A percentile compares a stretch with the other conserved stretches of the same genome.
phyloP scores from a whole-genome alignment of 1,284 basidiomycete species.

The Tilletia setariae region DNA sequence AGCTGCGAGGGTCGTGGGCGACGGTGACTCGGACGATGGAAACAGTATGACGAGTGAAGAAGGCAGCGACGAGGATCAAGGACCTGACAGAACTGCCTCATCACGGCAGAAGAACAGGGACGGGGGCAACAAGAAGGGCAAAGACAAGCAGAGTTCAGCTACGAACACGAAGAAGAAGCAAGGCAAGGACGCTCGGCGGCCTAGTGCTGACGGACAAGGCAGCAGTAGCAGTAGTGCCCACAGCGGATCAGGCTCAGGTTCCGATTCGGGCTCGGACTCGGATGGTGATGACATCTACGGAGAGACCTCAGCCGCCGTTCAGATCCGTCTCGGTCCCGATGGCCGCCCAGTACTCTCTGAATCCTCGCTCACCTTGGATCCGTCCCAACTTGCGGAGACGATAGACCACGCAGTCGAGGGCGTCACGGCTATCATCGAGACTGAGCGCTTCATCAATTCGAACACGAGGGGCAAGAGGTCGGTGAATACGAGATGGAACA shows the following conservation, averaged over 20 bases:
- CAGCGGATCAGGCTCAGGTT: neutral
- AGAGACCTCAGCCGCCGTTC: neutral
- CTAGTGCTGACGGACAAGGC: neutral
- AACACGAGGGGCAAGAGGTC: slow-evolving; percentile 61
- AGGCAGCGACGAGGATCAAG: slow-evolving; percentile 5
- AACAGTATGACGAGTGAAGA: slow-evolving; percentile 12
- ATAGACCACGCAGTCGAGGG: neutral
- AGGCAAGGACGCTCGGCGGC: neutral
- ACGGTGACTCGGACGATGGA: neutral
- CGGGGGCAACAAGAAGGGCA: neutral
- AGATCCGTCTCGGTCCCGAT: slow-evolving; percentile 14
- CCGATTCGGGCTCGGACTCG: neutral
- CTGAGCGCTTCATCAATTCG: slow-evolving; percentile 14
- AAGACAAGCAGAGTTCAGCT: neutral
- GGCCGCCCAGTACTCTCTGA: slow-evolving; percentile 5
- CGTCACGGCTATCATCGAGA: slow-evolving; percentile 9
- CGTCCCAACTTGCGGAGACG: neutral
- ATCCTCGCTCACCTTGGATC: slow-evolving; percentile 13
- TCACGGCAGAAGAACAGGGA: neutral
- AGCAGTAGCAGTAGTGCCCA: neutral
- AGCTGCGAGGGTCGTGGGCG: neutral
- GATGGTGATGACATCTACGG: neutral
- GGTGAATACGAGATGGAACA: slow-evolving; percentile 68
- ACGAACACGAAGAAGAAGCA: neutral
- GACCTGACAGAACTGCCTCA: neutral